Base-by-base conservation (phyloP, 1,284 basidiomycete genomes). In the Trametes polyzona region DNA sequence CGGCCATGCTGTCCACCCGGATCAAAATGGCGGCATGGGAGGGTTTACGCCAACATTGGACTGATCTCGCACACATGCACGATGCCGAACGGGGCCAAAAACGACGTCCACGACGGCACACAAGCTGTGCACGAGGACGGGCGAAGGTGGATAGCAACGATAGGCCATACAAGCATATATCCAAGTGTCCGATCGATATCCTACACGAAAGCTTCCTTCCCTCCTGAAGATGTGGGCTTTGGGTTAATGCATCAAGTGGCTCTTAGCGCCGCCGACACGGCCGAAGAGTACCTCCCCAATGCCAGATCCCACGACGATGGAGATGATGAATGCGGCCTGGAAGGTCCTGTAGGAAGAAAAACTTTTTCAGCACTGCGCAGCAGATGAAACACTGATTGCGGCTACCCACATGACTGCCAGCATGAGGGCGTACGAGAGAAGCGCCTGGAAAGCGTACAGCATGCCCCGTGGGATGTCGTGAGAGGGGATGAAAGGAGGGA, bases 241-340 rank as follows among this genome's bases (percentile, higher is more conserved):
- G 14, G 16, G 23, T 59, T 44, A 66, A 44, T 66, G 65, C 42
- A 61, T 46, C 32, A 63, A 19, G 47, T 71, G 68, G 54, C 63
- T 59, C 46, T 64, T 65, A 17, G 57, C 57, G 57, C 57, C 73
- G 48, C 72, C 76, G 27, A 79, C 64, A 52, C 86, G 77, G 9
- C 88, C 88, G 66, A 90, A 89, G 36, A 86, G 50, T 14, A 83
- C 71, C 71, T 91, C 90, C 30, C 89, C 89, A 33, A 86, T 67
- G 16, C 82, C 85, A 32, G 87, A 69, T 8, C 88, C 88, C 3
- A 79, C 55, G 17, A 90, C 66, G 55, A 90, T 83, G 21, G 86
- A 78, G 17, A 90, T 82, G 49, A 91, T 76, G 64, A 81, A 92
- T 8, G 81, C 83, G 16, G 79, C 87, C 62, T 91, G 84, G 70